Percentiles rank a stretch among this genome's conserved stretches.
phyloP scores from a whole-genome alignment of 1,284 basidiomycete species.

The Rhodotorula sp. region DNA sequence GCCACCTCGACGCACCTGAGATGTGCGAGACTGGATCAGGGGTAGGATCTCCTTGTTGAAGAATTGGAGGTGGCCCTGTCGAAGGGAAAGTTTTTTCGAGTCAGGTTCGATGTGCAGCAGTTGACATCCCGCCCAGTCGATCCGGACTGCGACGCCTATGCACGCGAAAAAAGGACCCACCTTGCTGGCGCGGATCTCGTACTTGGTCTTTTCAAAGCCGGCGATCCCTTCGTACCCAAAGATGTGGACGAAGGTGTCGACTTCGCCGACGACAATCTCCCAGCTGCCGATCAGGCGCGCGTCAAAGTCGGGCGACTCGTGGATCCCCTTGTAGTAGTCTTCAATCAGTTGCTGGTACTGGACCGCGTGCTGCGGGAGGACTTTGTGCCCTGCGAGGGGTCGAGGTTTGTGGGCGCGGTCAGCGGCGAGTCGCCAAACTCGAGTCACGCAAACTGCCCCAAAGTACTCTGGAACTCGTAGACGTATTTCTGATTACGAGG shows the following conservation, averaged over 20 bases:
- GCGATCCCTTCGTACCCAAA: constrained; percentile 86
- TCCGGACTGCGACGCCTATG: too few relatives aligned
- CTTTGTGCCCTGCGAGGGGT: constrained; percentile 64
- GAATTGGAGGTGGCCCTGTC: constrained; percentile 65
- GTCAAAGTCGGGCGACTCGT: constrained; percentile 66
- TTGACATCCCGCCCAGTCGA: too few relatives aligned
- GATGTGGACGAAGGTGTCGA: constrained; percentile 80
- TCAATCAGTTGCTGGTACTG: constrained; percentile 71
- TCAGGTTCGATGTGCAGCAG: too few relatives aligned
- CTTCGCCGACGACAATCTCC: constrained; percentile 81
- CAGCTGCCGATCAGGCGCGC: constrained; percentile 87
- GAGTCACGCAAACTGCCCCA: too few relatives aligned
- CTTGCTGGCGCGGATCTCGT: constrained; percentile 61
- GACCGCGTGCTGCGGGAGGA: constrained; percentile 72
- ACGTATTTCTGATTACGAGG: constrained; percentile 48
- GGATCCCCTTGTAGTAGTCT: constrained; percentile 73
- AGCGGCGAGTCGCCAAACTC: too few relatives aligned
- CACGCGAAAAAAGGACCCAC: too few relatives aligned
- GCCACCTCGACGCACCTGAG: constrained; percentile 53
- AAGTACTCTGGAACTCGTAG: constrained; percentile 79
- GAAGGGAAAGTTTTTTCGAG: background rate
- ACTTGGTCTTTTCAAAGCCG: constrained; percentile 62
- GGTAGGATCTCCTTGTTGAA: constrained; percentile 52
- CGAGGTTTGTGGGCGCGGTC: background rate
- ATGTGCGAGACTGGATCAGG: constrained; percentile 57